Evolutionary conservation across 2,329 filamentous ascomycete species (phyloP).

Genomic region (Sporothrix mexicana): DNA sequence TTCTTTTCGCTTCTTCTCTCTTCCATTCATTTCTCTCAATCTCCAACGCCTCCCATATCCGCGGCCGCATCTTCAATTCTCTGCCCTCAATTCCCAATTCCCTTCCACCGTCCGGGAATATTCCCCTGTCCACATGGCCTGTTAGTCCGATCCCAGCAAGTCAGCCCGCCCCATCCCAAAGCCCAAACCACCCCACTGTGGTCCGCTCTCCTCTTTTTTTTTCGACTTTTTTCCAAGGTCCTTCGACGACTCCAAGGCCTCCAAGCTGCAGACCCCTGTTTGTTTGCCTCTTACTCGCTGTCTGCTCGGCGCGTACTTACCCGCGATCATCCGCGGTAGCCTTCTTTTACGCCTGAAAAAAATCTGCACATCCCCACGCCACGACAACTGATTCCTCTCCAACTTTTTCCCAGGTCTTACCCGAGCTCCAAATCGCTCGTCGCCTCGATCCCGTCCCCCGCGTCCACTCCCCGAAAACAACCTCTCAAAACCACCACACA

Average conservation of each 20-base stretch:
- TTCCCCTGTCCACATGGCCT: constrained; percentile 19
- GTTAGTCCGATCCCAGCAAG: not conserved
- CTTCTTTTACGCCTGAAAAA: not conserved
- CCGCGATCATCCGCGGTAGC: constrained; percentile 45
- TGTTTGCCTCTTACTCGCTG: not conserved
- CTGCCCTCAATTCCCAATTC: not conserved
- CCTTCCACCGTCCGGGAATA: constrained; percentile 7
- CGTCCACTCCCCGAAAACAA: not conserved
- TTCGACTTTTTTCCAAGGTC: not conserved
- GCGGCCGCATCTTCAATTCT: not conserved
- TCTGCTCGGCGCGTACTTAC: constrained; percentile 24
- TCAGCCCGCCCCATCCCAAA: constrained; percentile 13
- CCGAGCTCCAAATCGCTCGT: constrained; percentile 19
- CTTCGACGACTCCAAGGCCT: not conserved
- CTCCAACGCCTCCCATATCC: not conserved
- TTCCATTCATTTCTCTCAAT: not conserved
- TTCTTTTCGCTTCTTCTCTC: not conserved
- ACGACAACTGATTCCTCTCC: not conserved
- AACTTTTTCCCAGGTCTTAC: not conserved
- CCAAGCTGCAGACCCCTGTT: not conserved
- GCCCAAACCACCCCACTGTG: constrained; percentile 24
- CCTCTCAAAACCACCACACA: not conserved
- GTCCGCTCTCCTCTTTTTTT: constrained; percentile 18
- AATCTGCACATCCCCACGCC: constrained; percentile 18
- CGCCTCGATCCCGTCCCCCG: not conserved